Conservation (phyloP, 345 rosid genomes). For the Garcia nutans region DNA sequence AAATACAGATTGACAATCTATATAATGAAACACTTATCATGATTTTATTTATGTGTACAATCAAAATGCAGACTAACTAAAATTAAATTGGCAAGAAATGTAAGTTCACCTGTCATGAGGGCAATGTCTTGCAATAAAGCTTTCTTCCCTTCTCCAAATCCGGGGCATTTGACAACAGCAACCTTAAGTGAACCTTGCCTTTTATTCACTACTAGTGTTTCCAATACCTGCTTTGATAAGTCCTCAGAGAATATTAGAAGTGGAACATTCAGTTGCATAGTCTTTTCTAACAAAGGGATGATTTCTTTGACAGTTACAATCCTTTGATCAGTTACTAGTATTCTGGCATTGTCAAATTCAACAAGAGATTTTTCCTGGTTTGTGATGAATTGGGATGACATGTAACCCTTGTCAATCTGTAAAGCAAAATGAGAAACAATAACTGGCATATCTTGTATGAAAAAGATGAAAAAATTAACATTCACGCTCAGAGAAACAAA, state of each 20-base stretch:
- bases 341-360: constrained; percentile 77
- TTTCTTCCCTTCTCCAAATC: constrained; percentile 69
- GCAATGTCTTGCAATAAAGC: constrained; percentile 90
- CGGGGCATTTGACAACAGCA: constrained; percentile 82
- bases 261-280: constrained; percentile 71
- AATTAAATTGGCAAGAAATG: constrained; percentile 6
- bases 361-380: constrained; percentile 70
- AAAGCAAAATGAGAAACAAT: constrained; percentile 13
- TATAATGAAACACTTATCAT: background rate
- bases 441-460: background rate
- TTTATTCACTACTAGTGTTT: constrained; percentile 73
- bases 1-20: background rate
- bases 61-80: background rate
- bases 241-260: constrained; percentile 79
- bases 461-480: background rate
- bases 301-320: constrained; percentile 66
- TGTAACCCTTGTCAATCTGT: constrained; percentile 84
- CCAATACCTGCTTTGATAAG: constrained; percentile 61
- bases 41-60: background rate
- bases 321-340: constrained; percentile 74
- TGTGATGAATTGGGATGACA: constrained; percentile 77
- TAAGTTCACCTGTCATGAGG: constrained; percentile 64
- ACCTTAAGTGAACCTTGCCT: constrained; percentile 69
- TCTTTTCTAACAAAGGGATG: constrained; percentile 71
- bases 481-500: background rate